These are phyloP conservation scores for Zizania latifolia DNA, from an alignment of 176 grass and related monocot genomes.

Conservation along the genomic window DNA sequence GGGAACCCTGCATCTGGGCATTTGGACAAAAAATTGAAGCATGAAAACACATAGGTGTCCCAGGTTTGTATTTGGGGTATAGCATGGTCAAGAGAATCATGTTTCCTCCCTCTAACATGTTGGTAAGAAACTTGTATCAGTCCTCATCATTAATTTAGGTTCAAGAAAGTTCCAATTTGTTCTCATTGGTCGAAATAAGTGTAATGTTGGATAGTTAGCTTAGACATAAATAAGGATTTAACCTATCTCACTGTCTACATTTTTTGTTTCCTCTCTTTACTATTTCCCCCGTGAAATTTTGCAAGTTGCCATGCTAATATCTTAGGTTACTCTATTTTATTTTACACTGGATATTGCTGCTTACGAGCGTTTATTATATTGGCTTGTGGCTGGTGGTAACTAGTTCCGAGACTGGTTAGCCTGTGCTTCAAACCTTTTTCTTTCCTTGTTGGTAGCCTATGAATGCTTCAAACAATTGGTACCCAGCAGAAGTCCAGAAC, in stretches of 20 bases:
- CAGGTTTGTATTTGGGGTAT: slow-evolving; percentile 37
- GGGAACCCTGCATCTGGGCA: slow-evolving; percentile 31
- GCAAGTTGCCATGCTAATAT: neutral
- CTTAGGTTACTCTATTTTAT: neutral
- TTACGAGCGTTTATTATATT: neutral
- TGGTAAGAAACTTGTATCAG: slow-evolving; percentile 40
- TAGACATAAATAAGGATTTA: slow-evolving; percentile 30
- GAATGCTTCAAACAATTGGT: neutral
- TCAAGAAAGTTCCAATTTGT: slow-evolving; percentile 30
- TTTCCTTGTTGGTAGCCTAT: neutral
- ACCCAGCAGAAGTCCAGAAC: neutral
- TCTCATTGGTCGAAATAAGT: slow-evolving; percentile 38
- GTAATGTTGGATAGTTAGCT: slow-evolving; percentile 46
- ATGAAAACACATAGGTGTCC: slow-evolving; percentile 36
- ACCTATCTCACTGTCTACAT: too few relatives aligned
- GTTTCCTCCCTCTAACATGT: slow-evolving; percentile 26
- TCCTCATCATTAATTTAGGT: slow-evolving; percentile 43
- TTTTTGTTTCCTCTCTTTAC: neutral
- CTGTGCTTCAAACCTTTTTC: neutral
- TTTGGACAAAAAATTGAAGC: slow-evolving; percentile 55
- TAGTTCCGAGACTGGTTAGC: neutral
- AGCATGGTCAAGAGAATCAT: slow-evolving; percentile 33
- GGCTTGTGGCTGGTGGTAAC: neutral
- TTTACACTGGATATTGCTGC: neutral
- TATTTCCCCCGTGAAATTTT: slow-evolving; percentile 14